phyloP scores from a whole-genome alignment of 2,329 filamentous ascomycete species.

The Colletotrichum chlorophyti region DNA sequence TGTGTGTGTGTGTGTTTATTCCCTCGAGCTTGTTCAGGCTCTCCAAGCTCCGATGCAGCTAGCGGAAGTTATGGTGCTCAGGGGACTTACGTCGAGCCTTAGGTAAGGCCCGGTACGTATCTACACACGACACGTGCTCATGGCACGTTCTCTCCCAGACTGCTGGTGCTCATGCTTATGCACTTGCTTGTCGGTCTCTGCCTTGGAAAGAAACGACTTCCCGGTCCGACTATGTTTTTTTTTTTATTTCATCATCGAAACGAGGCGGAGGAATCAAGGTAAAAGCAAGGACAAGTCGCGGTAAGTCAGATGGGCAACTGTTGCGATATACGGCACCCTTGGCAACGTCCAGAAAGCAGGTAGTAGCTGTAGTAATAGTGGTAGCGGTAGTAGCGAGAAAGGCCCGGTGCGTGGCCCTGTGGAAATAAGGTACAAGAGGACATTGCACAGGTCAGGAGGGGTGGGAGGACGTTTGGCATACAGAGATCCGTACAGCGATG shows the following conservation, averaged over 20 bases:
- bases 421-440: background rate
- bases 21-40: too few species aligned
- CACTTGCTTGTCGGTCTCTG: too few species aligned
- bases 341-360: slow-evolving; percentile 1
- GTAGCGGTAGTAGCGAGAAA: background rate
- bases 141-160: slow-evolving; percentile 21
- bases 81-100: background rate
- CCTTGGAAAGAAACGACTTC: background rate
- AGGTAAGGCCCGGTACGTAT: slow-evolving; percentile 1
- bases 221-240: slow-evolving; percentile 3
- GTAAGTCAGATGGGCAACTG: too few species aligned
- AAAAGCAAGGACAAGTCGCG: slow-evolving; percentile 1
- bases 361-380: background rate
- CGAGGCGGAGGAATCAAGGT: background rate
- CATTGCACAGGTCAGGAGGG: too few species aligned
- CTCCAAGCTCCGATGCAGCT: slow-evolving; percentile 8
- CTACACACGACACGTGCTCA: slow-evolving; percentile 21
- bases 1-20: too few species aligned
- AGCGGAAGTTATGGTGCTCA: slow-evolving; percentile 1
- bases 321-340: too few species aligned
- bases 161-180: too few species aligned
- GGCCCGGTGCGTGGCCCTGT: slow-evolving; percentile 1
- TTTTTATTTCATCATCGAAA: background rate
- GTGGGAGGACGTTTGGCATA: too few species aligned
- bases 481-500: too few species aligned